Evolutionary conservation across 768 basidiomycete genomes (phyloP).

Genomic region (Rhodotorula graminis): DNA sequence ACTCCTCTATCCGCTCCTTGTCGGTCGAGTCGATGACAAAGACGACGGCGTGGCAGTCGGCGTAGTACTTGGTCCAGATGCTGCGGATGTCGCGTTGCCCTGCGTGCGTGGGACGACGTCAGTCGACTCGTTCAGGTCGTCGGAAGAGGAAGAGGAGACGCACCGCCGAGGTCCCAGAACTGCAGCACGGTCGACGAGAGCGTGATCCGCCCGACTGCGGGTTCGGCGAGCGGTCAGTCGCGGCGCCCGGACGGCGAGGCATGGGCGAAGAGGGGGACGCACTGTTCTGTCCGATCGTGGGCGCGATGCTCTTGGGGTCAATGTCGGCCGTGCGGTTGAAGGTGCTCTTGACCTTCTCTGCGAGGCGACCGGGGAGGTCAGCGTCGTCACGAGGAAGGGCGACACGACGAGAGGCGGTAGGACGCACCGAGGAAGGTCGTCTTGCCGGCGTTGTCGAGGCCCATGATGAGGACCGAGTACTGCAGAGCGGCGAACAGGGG

Average conservation of each 20-base stretch:
- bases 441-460: slow-evolving; percentile 87
- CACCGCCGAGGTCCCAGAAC: slow-evolving; percentile 85
- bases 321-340: slow-evolving; percentile 83
- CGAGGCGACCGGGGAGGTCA: slow-evolving; percentile 55
- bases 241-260: no score
- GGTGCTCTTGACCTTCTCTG: slow-evolving; percentile 89
- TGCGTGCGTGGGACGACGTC: not conserved
- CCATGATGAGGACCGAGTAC: slow-evolving; percentile 91
- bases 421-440: slow-evolving; percentile 48
- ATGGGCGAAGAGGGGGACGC: slow-evolving; percentile 44
- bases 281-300: slow-evolving; percentile 98
- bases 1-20: slow-evolving; percentile 75
- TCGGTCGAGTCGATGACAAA: slow-evolving; percentile 94
- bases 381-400: not conserved
- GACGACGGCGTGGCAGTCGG: slow-evolving; percentile 93
- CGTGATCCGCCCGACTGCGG: slow-evolving; percentile 79
- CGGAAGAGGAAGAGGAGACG: not conserved
- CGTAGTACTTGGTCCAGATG: slow-evolving; percentile 92
- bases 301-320: slow-evolving; percentile 86
- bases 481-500: slow-evolving; percentile 54
- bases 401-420: accelerated
- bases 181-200: slow-evolving; percentile 89
- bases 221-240: no score
- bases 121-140: no score
- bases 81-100: slow-evolving; percentile 88